Conservation (phyloP, 169 alveolate species). For the Plasmodium gonderi region DNA sequence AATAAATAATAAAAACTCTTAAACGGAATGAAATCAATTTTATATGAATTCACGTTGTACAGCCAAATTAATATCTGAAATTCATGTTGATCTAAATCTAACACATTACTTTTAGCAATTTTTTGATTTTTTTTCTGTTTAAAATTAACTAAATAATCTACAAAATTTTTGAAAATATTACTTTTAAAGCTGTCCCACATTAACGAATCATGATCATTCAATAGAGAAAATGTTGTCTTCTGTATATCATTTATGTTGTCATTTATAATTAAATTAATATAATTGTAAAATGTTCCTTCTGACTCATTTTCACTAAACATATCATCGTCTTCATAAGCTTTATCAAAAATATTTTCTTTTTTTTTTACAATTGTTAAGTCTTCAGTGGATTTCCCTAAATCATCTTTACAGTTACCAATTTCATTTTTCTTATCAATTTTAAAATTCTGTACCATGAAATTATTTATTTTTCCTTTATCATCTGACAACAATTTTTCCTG, state of each 20-base stretch:
- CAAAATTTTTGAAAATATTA: conserved; percentile 58
- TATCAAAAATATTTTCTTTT: conserved; percentile 32
- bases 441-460: neutral
- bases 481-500: conserved; percentile 7
- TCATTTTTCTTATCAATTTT: conserved; percentile 25
- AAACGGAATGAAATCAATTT: conserved; percentile 54
- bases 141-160: conserved; percentile 53
- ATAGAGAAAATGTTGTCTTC: conserved; percentile 61
- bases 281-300: conserved; percentile 51
- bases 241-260: conserved; percentile 73
- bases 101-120: conserved; percentile 30
- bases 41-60: conserved; percentile 46
- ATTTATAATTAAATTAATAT: conserved; percentile 68
- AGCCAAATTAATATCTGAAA: conserved; percentile 75
- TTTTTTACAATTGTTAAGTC: conserved; percentile 45
- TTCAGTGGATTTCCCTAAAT: neutral
- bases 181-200: conserved; percentile 75
- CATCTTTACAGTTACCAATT: neutral
- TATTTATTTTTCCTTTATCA: neutral
- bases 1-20: conserved; percentile 63
- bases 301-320: conserved; percentile 5
- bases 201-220: conserved; percentile 71
- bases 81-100: conserved; percentile 72
- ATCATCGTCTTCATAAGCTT: conserved; percentile 38
- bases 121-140: conserved; percentile 59